Base-by-base conservation (phyloP, 371 early-diverging fungal species). In the Nematocida ausubeli region DNA sequence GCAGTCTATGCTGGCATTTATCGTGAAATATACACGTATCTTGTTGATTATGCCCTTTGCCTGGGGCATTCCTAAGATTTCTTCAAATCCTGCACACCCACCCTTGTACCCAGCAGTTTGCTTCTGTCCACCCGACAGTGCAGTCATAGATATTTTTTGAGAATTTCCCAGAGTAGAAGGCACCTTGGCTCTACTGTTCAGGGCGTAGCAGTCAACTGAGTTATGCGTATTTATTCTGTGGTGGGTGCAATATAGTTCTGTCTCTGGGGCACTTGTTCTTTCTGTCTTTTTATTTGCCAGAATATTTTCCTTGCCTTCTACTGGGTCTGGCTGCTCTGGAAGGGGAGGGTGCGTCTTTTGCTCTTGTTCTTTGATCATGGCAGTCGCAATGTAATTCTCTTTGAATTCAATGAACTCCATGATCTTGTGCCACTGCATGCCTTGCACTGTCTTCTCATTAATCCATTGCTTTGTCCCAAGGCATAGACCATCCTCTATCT, bases 201-300 rank as follows among this genome's bases (percentile, higher is more conserved):
- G 60, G 9, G 60, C 60, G 24, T 35, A 60, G 60, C 60, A 60
- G 16, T 60, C 60, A 7, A 22, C 24, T 19, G 32, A 22, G 6
- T 14, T 24, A 35, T 60, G 60, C 24, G 60, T 60, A 35, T 28
- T 60, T 32, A 60, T 37, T 39, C 60, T 60, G 60, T 60, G 60
- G 39, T 60, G 60, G 7, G 60, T 60, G 60, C 60, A 60, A 28
- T 60, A 60, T 24, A 60, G 7, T 6, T 24, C 60, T 6, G 35
- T 60, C 35, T 44, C 47, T 14, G 47, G 9, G 47, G 47, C 14
- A 9, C 14, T 9, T 44, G 47, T 44, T 14, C 19, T 19, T 19
- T 44, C 19, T 44, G n/a, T n/a, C n/a, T n/a, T n/a, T n/a, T n/a
- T n/a, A n/a, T n/a, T n/a, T n/a, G n/a, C n/a, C n/a, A n/a, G n/a